Base-by-base conservation (phyloP, 2,329 filamentous ascomycete genomes). In the Alternaria sp. region DNA sequence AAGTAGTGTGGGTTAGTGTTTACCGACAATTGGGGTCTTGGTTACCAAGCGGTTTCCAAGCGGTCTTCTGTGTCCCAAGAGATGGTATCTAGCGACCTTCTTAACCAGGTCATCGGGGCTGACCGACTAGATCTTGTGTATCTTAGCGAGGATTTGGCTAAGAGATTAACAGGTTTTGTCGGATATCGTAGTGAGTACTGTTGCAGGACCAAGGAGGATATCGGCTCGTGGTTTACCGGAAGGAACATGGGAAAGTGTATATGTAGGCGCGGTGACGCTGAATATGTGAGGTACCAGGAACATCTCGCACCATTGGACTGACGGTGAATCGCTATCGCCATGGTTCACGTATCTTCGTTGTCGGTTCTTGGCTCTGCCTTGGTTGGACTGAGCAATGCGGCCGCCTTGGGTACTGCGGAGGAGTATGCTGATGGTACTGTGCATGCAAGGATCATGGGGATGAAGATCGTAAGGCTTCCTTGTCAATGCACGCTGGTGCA, bases 351-450 rank as follows among this genome's bases (percentile, higher is more conserved):
- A 25, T 32, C 61, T 26, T 67, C 59, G 15, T 32, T 72, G n/a
- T 62, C 44, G 11, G 58, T 59, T 9, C 46, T 73, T 13, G 67
- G 66, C 62, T 69, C 69, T 25, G 62, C 67, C 55, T 45, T 72
- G 13, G 47, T 72, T 45, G 67, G 70, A 28, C 51, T 67, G 63
- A 70, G 69, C 32, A 73, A 59, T 47, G 70, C 66, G 17, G 69
- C 72, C 52, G 69, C 67, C 28, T 59, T 73, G 47, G 69, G 71
- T 47, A 66, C 69, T n/a, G 66, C 70, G 7, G 72, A 75, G 53
- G 70, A 78, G 51, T 80, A 79, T 65, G 74, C 76, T 15, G 76
- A 75, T 44, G 77, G 77, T 13, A 66, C 72, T 26, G 74, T 79
- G 11, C 77, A 79, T 57, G 70, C 75, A 53, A 69, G 59, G 36